Conservation (phyloP, 176 grass and related monocot genomes). For the Ensete glaucum region DNA sequence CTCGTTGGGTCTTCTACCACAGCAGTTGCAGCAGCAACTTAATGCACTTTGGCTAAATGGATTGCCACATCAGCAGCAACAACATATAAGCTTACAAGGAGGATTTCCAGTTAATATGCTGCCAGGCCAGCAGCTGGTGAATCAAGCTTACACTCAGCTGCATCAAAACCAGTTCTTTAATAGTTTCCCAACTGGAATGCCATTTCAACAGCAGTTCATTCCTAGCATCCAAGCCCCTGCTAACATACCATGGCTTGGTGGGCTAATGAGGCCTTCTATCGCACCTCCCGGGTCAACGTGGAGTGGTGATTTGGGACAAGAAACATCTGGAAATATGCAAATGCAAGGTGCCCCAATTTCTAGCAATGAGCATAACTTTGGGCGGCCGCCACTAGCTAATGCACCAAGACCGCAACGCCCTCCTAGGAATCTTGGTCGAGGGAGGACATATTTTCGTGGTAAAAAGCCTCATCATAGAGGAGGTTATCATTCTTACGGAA, state of each 20-base stretch:
- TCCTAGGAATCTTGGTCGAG: constrained; percentile 30
- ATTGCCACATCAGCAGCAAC: constrained; percentile 24
- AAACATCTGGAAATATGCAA: constrained; percentile 26
- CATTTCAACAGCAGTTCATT: constrained; percentile 33
- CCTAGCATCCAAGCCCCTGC: constrained; percentile 17
- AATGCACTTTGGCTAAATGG: constrained; percentile 36
- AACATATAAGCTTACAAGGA: constrained; percentile 36
- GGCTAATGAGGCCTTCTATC: constrained; percentile 21
- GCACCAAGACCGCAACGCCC: constrained; percentile 7
- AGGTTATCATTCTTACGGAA: constrained; percentile 33
- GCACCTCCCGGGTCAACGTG: constrained; percentile 19
- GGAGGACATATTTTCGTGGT: constrained; percentile 41
- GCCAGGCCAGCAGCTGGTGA: constrained; percentile 30
- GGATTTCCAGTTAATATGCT: constrained; percentile 35
- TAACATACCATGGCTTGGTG: constrained; percentile 23
- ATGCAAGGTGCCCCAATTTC: neutral
- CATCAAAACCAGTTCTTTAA: constrained; percentile 36
- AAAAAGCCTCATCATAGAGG: constrained; percentile 39
- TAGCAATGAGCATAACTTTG: constrained; percentile 24
- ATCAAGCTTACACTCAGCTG: constrained; percentile 32
- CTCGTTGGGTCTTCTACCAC: constrained; percentile 37
- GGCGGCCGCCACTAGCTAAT: neutral
- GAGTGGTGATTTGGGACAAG: constrained; percentile 32
- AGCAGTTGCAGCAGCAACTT: constrained; percentile 38
- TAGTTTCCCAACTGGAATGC: constrained; percentile 33